phyloP scores from a whole-genome alignment of 768 basidiomycete species.

The Naematelia aurantialba region DNA sequence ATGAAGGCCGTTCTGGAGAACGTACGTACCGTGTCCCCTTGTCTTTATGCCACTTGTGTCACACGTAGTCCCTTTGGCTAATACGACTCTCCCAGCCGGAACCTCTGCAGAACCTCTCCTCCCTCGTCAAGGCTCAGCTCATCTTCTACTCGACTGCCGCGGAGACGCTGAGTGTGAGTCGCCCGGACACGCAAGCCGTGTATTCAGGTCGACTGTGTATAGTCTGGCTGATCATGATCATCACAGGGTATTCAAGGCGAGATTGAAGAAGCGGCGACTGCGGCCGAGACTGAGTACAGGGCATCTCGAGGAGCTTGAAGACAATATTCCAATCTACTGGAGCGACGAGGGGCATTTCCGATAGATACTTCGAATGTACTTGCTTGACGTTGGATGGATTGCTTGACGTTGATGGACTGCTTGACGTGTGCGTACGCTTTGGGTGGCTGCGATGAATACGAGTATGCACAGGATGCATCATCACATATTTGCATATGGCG shows the following conservation, averaged over 20 bases:
- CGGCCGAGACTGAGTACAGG: constrained; percentile 94
- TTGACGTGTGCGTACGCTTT: neutral
- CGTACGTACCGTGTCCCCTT: constrained; percentile 55
- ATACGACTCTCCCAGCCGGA: constrained; percentile 66
- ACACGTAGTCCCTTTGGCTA: too few relatives aligned
- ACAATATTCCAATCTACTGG: neutral
- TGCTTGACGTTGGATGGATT: constrained; percentile 1
- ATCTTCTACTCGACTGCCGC: constrained; percentile 51
- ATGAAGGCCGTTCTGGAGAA: constrained; percentile 99
- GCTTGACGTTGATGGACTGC: too few relatives aligned
- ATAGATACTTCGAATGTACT: neutral
- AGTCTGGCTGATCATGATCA: constrained; percentile 11
- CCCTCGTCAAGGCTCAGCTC: constrained; percentile 81
- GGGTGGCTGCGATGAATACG: neutral
- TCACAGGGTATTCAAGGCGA: constrained; percentile 69
- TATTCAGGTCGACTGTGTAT: too few relatives aligned
- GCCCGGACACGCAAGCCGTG: neutral
- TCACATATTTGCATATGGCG: neutral
- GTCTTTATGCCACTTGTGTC: too few relatives aligned
- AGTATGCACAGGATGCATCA: neutral
- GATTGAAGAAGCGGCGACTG: constrained; percentile 86
- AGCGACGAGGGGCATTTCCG: constrained; percentile 1
- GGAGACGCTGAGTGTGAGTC: constrained; percentile 53
- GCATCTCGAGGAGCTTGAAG: constrained; percentile 44
- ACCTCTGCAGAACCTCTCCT: constrained; percentile 88